Base-by-base conservation (phyloP, 73 alveolate species). In the Paramecium caudatum region DNA sequence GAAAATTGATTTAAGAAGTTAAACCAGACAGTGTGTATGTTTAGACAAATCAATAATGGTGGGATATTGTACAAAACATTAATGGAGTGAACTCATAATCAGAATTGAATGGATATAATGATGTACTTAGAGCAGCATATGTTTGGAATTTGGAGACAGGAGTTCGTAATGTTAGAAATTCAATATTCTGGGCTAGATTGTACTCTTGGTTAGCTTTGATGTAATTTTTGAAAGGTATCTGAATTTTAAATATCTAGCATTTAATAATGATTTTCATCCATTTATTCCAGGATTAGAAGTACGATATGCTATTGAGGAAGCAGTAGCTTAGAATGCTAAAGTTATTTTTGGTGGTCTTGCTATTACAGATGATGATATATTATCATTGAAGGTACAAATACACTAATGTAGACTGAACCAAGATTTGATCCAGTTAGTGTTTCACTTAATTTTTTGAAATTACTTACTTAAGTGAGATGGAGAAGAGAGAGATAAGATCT, bases 21-120 rank as follows among this genome's bases (percentile, higher is more conserved):
- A 45, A 95, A 47, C 98, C 98, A 8, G 98, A 95, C 50, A 83
- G 93, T 82, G 98, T 95, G 0, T 61, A 91, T 49, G 98, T 95
- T 46, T 74, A 93, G 91, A 82, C 96, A 15, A 86, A 86, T 21
- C 37, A 61, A 55, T 74, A 86, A 46, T 95, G 98, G 98, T 95
- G 98, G 98, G 69, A 93, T 21, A 70, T 19, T 15, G 95, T 95
- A 17, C 91, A 83, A 85, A 80, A 93, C 16, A 50, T 95, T 25
- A 84, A 90, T 17, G 92, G 49, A 37, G 97, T 95, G 8, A 84
- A 82, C 47, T 90, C 95, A 55, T 95, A 95, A 81, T 95, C 88
- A 74, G 98, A 95, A 68, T 61, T 95, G 91, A 69, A 93, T 63
- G 39, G 23, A 19, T 95, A 95, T 74, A 33, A 47, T 19, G 46